Evolutionary conservation across 2,329 filamentous ascomycete genomes (phyloP), one percentile per base, ranked within the genome.

Genomic region (Lachnellula cervina): DNA sequence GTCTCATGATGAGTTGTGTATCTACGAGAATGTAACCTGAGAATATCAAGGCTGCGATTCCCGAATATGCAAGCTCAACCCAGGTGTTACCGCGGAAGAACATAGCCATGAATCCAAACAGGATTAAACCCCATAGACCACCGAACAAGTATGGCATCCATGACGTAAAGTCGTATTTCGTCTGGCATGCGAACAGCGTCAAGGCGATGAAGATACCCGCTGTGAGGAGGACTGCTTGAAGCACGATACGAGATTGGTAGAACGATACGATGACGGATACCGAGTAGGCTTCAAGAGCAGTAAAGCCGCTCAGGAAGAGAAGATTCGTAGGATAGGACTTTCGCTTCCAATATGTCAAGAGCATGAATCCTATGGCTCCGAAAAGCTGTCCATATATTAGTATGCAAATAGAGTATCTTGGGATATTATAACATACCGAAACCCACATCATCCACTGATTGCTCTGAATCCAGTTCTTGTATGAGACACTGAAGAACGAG

Each of bases 111-210:
- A 99, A 94, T 50, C 94, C 89, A 70, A 97, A 97, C 42, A 99
- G 78, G 60, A 99, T 80, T 57, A 97, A 75, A 6, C 89, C 87
- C 94, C 94, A 97, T 17, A 99, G 81, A 0, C 80, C 86, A 56
- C 92, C 92, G 68, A 95, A 95, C 3, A 97, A 83, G 71, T 97
- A 97, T 17, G 94, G 93, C 78, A 93, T 89, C 93, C 94, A 99
- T 62, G 84, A 87, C 1, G 93, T 97, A 72, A 99, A 99, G 77
- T 99, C 94, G 71, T 99, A 99, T 73, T 95, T 96, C 62, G 89
- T 89, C 78, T 99, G 94, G 82, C 92, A 96, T 49, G 94, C 94
- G 72, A 99, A 97, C 45, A 92, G 73, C 1, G 87, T 90, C 51
- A 91, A 81, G 68, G 89, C 84, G 66, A 90, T 77, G 69, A 93